Evolutionary conservation across 2,329 filamentous ascomycete species (phyloP).

Genomic region (Didymella lethalis): DNA sequence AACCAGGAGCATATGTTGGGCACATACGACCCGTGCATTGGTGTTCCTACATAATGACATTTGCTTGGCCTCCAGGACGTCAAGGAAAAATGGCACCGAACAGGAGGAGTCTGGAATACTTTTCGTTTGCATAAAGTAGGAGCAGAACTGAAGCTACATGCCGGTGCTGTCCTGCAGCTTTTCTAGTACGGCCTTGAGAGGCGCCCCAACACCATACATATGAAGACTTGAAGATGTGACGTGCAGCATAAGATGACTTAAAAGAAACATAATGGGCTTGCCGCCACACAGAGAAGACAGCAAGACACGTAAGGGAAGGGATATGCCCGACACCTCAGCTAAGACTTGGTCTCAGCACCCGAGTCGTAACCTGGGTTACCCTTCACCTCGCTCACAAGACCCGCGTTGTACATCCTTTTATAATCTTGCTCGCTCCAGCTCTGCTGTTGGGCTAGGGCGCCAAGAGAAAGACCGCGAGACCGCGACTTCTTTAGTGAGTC

Average conservation of each 20-base stretch:
- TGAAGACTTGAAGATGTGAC: background rate
- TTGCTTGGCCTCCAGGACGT: too few species aligned
- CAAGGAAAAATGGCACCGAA: background rate
- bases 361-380: slow-evolving; percentile 40
- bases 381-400: slow-evolving; percentile 35
- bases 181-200: background rate
- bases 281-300: background rate
- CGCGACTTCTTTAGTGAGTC: slow-evolving; percentile 43
- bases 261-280: too few species aligned
- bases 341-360: slow-evolving; percentile 20
- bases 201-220: slow-evolving; percentile 12
- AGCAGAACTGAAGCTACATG: background rate
- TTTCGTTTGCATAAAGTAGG: background rate
- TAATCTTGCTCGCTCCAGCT: slow-evolving; percentile 49
- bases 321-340: background rate
- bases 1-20: too few species aligned
- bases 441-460: slow-evolving; percentile 39
- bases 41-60: too few species aligned
- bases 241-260: background rate
- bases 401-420: slow-evolving; percentile 42
- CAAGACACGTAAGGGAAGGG: background rate
- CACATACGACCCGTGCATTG: too few species aligned
- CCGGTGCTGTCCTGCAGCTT: slow-evolving; percentile 3
- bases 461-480: slow-evolving; percentile 43
- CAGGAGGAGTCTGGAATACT: background rate